These are phyloP conservation scores for Naganishia onofrii DNA, from an alignment of 768 basidiomycete species.

Conservation along the genomic window DNA sequence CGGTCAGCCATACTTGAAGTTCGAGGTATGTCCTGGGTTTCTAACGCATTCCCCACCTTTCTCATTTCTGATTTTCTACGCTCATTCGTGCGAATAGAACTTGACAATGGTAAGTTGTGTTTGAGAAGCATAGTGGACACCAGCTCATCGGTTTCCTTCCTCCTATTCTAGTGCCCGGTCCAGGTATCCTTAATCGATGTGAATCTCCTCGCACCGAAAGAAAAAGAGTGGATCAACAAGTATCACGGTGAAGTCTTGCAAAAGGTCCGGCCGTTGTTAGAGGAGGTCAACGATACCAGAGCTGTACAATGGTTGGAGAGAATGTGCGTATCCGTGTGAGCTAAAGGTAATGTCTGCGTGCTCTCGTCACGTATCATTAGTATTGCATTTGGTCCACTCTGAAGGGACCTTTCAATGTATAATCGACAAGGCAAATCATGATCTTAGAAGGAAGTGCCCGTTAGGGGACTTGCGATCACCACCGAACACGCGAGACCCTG, in stretches of 20 bases:
- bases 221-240: constrained; percentile 74
- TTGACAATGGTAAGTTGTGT: constrained; percentile 62
- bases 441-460: too few relatives aligned
- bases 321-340: constrained; percentile 40
- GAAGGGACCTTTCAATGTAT: too few relatives aligned
- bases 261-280: constrained; percentile 70
- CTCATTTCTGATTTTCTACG: background rate
- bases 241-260: constrained; percentile 75
- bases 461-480: too few relatives aligned
- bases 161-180: constrained; percentile 65
- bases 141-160: background rate
- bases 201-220: constrained; percentile 63
- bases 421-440: too few relatives aligned
- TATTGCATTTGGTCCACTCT: too few relatives aligned
- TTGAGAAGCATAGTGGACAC: background rate
- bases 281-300: constrained; percentile 57
- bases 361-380: too few relatives aligned
- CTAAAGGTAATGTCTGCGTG: background rate
- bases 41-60: too few relatives aligned
- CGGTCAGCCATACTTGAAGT: constrained; percentile 74
- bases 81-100: constrained; percentile 33
- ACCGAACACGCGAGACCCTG: too few relatives aligned
- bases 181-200: constrained; percentile 76
- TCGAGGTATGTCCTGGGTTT: constrained; percentile 57
- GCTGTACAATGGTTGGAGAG: constrained; percentile 53